Evolutionary conservation across 148 eudicot species (phyloP).

Genomic region (Cornus controversa): DNA sequence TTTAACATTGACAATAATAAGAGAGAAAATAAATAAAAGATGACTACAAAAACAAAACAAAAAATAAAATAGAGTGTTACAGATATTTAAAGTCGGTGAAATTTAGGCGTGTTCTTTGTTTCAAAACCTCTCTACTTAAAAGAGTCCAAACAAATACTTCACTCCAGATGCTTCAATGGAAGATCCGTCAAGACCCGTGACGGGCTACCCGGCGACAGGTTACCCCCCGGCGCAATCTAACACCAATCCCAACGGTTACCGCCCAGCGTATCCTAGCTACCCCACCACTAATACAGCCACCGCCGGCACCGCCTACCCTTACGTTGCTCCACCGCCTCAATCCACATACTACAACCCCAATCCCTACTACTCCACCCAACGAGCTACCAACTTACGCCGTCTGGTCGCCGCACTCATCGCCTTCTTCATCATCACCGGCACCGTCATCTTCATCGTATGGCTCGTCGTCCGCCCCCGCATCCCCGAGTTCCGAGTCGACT

Average conservation of each 20-base stretch:
- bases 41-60: no score
- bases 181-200: neutral
- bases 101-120: neutral
- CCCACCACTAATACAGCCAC: neutral
- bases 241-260: neutral
- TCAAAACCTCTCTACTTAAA: neutral
- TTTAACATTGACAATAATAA: no score
- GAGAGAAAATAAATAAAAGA: no score
- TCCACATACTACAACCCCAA: slow-evolving; percentile 34
- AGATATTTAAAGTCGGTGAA: no score
- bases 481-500: slow-evolving; percentile 56
- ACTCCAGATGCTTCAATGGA: neutral
- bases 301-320: slow-evolving; percentile 1
- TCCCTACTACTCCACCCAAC: slow-evolving; percentile 29
- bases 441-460: slow-evolving; percentile 61
- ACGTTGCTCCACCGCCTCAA: neutral
- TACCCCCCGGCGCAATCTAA: neutral
- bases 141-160: neutral
- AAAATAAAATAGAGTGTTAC: no score
- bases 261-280: neutral
- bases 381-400: slow-evolving; percentile 66
- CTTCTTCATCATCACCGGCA: slow-evolving; percentile 47
- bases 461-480: slow-evolving; percentile 75
- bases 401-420: slow-evolving; percentile 48
- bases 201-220: neutral